Evolutionary conservation across 2,329 filamentous ascomycete genomes (phyloP).

Genomic region (Paracamarosporium sp.): DNA sequence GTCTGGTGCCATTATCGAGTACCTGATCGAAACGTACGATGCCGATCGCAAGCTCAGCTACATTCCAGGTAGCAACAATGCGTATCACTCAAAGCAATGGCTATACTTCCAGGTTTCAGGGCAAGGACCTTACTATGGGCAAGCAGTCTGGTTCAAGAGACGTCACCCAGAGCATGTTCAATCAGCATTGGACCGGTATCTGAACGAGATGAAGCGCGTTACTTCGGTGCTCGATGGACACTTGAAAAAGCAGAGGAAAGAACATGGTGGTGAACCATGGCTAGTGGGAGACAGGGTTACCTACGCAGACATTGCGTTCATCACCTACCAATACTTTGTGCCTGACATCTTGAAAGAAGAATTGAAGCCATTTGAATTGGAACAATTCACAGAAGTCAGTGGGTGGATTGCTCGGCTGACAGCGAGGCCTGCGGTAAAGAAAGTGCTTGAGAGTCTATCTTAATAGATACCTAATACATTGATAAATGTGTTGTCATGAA

Average conservation of each 20-base stretch:
- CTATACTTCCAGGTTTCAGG: constrained; percentile 55
- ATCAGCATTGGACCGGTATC: constrained; percentile 56
- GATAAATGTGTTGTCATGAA: too few relatives aligned
- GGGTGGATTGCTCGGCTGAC: background rate
- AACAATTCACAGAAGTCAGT: background rate
- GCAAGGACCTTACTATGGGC: constrained; percentile 56
- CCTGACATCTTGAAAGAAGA: background rate
- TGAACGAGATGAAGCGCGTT: constrained; percentile 54
- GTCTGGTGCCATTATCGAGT: constrained; percentile 54
- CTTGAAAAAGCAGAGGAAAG: constrained; percentile 36
- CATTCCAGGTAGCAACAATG: constrained; percentile 38
- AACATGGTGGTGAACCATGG: constrained; percentile 31
- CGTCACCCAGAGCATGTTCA: constrained; percentile 52
- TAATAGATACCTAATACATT: too few relatives aligned
- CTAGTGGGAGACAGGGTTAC: constrained; percentile 33
- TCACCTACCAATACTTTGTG: constrained; percentile 14
- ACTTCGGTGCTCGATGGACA: constrained; percentile 53
- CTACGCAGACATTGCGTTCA: constrained; percentile 35
- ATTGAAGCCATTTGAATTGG: background rate
- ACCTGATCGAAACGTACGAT: constrained; percentile 55
- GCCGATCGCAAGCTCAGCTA: constrained; percentile 48
- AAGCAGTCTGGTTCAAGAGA: constrained; percentile 45
- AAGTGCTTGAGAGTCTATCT: too few relatives aligned
- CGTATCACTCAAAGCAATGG: constrained; percentile 52
- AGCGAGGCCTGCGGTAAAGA: background rate